A percentile compares a stretch with the other conserved stretches of the same genome.
phyloP scores from a whole-genome alignment of 148 eudicot species.

The Arctostaphylos glauca region DNA sequence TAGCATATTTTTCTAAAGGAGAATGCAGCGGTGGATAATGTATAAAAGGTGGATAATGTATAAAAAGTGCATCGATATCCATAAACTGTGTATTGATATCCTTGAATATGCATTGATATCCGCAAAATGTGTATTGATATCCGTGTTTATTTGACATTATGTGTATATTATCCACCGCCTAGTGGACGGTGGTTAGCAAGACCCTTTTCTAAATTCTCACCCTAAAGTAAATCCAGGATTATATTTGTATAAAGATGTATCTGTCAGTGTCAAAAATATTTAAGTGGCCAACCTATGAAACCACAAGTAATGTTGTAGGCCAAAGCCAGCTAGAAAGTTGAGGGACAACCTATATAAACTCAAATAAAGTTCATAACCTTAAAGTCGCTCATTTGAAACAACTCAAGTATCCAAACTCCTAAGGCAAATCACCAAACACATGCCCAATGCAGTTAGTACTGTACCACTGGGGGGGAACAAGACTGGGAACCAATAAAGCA shows the following conservation, averaged over 20 bases:
- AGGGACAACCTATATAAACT: neutral
- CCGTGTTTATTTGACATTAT: too few relatives aligned
- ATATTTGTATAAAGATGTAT: neutral
- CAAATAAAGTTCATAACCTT: neutral
- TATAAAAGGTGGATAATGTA: too few relatives aligned
- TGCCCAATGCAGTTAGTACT: neutral
- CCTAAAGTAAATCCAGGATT: neutral
- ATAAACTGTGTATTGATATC: too few relatives aligned
- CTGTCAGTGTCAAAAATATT: neutral
- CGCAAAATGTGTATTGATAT: too few relatives aligned
- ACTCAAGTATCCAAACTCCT: too few relatives aligned
- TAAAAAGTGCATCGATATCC: too few relatives aligned
- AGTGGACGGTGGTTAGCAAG: too few relatives aligned
- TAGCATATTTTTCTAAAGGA: neutral
- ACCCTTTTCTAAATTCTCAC: neutral
- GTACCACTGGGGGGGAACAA: neutral
- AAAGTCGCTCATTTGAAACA: neutral
- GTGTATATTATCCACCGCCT: too few relatives aligned
- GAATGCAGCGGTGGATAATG: too few relatives aligned
- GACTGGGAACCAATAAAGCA: neutral
- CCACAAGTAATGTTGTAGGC: neutral
- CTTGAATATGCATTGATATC: too few relatives aligned
- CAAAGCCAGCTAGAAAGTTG: neutral
- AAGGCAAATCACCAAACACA: neutral
- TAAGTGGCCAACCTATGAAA: neutral